Evolutionary conservation across 2,329 filamentous ascomycete genomes (phyloP).

Genomic region (Gliomastix tumulicola): DNA sequence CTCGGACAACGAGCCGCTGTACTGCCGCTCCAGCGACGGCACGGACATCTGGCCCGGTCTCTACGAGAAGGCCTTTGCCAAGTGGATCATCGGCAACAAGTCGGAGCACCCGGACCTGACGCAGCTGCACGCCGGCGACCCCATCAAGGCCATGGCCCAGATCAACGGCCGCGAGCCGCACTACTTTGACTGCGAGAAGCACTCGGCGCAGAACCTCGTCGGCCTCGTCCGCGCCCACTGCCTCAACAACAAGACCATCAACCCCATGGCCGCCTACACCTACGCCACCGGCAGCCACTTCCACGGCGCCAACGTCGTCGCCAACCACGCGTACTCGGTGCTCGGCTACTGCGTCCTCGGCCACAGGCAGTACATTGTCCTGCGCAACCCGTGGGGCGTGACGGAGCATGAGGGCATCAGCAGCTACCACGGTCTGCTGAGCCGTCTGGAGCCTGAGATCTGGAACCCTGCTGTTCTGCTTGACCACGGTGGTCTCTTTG

Average conservation of each 20-base stretch:
- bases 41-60: slow-evolving; percentile 35
- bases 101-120: slow-evolving; percentile 31
- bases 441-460: slow-evolving; percentile 24
- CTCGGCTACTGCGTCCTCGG: slow-evolving; percentile 27
- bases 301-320: slow-evolving; percentile 32
- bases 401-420: slow-evolving; percentile 31
- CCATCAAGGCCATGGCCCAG: slow-evolving; percentile 36
- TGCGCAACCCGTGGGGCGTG: slow-evolving; percentile 36
- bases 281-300: slow-evolving; percentile 26
- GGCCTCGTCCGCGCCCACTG: slow-evolving; percentile 29
- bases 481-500: slow-evolving; percentile 27
- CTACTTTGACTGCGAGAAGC: slow-evolving; percentile 24
- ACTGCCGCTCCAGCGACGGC: slow-evolving; percentile 30
- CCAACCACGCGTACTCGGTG: slow-evolving; percentile 36
- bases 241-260: slow-evolving; percentile 34
- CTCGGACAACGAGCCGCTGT: slow-evolving; percentile 31
- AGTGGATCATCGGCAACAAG: slow-evolving; percentile 27
- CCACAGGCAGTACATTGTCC: slow-evolving; percentile 29
- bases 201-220: slow-evolving; percentile 22
- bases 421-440: slow-evolving; percentile 29
- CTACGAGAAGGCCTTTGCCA: slow-evolving; percentile 40
- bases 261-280: slow-evolving; percentile 32
- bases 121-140: slow-evolving; percentile 30
- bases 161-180: slow-evolving; percentile 28
- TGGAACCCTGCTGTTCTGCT: slow-evolving; percentile 28